Evolutionary conservation across 2,329 filamentous ascomycete species (phyloP), one percentile per base, ranked within the genome.

Genomic region (Calonectria crousiana): DNA sequence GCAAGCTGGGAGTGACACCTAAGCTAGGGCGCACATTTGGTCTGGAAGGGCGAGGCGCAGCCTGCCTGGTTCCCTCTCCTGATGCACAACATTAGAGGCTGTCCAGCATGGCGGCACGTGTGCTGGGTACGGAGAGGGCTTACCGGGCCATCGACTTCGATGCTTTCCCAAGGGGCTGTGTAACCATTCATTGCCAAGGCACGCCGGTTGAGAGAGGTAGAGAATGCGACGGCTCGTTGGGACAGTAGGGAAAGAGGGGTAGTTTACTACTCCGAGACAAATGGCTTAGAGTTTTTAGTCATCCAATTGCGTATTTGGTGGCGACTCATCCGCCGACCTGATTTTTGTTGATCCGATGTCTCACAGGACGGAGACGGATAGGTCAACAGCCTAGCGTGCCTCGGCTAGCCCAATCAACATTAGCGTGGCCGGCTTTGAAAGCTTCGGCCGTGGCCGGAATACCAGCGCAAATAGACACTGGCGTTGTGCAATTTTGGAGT

Each of bases 271-370:
- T 62, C 38, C 56, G 10, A 62, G 56, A 28, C 53, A 36, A 10
- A 20, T 28, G 6, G 52, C 34, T 38, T 41, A 26, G 26, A 41
- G 14, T 62, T 60, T 62, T 62, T 62, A 62, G 56, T 62, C 56
- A 62, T 62, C 56, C 34, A 26, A 28, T 36, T 28, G 14, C 23
- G 34, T 38, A 26, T 38, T 11, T 41, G 16, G 51, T 26, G 36
- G 13, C 34, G 34, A 41, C 20, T 41, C 56, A 62, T 62, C 20
- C 20, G 32, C 30, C 34, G 10, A 26, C 53, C 23, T 38, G 56
- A 62, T 62, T 62, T 41, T 41, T 62, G 26, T 62, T 62, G 56
- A 62, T 62, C 56, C 56, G 56, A 28, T 62, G 56, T 62, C 56
- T 62, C 34, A 41, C 23, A 9, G 18, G 56, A 62, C 56, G 56